Base-by-base conservation (phyloP, 768 basidiomycete species). In the Phaeotremella skinneri region DNA sequence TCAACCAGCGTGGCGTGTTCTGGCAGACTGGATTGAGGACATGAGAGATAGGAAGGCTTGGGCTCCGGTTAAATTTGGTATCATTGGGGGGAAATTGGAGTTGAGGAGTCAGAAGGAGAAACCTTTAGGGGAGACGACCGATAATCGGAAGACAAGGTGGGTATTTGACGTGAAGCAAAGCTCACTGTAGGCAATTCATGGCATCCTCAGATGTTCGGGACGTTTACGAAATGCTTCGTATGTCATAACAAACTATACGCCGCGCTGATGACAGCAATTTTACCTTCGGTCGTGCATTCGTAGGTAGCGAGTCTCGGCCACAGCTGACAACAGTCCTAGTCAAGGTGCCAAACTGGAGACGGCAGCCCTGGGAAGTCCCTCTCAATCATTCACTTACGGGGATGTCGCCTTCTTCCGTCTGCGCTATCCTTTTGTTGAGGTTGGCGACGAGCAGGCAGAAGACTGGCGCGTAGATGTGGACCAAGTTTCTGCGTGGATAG, bases 361-460 rank as follows among this genome's bases (percentile, higher is more conserved):
- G 0, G 63, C 45, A 9, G 63, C 63, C 16, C 50, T 64, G 1
- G 51, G 32, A 11, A 41, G 14, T 25, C 63, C 63, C 1, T 50
- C 45, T 11, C 16, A 37, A 13, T 21, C 32, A 25, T 64, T 64
- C 41, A 61, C 52, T n/a, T 61, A 60, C 25, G 63, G 53, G 42
- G 59, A 64, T 41, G 54, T 53, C 16, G 32, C 42, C 17, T 64
- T 56, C 41, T 64, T 61, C 48, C 51, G 62, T 9, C 48, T 63
- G 2, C 62, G 62, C 4, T 25, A 27, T 31, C 56, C 62, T 11
- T 59, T 45, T 13, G 45, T 45, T 5, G 47, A 45, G 20, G 37
- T 34, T 25, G 47, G 30, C 17, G 52, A 58, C 13, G 45, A 47
- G 21, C 52, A 59, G n/a, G 52, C 62, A 1, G 43, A 51, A 17